These are phyloP conservation scores for Pestalotiopsis sp. DNA, from an alignment of 2,329 filamentous ascomycete genomes.

Conservation along the genomic window DNA sequence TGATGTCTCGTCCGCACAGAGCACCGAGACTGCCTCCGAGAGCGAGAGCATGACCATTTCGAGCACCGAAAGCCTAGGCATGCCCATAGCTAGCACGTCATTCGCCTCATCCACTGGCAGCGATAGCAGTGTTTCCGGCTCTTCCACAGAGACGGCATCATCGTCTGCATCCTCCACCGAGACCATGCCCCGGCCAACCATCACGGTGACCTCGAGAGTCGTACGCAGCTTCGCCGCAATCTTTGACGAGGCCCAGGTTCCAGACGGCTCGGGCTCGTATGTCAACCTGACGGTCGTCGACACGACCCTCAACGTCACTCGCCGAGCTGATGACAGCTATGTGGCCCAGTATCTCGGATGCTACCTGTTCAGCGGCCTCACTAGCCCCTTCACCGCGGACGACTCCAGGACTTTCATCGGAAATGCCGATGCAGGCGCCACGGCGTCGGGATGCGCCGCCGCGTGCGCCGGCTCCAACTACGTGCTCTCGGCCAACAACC, in stretches of 20 bases:
- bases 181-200: neutral
- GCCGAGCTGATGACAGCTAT: neutral
- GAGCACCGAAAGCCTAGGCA: neutral
- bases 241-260: conserved; percentile 7
- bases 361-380: conserved; percentile 7
- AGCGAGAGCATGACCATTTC: neutral
- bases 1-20: too few relatives aligned
- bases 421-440: neutral
- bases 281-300: conserved; percentile 10
- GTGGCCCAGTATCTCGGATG: conserved; percentile 17
- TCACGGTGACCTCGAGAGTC: conserved; percentile 8
- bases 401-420: conserved; percentile 7
- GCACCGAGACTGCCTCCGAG: neutral
- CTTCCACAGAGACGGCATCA: neutral
- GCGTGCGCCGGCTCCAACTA: conserved; percentile 14
- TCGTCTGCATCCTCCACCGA: neutral
- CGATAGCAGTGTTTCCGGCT: neutral
- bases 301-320: neutral
- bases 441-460: conserved; percentile 16
- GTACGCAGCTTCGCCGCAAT: conserved; percentile 11
- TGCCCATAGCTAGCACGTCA: neutral
- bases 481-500: conserved; percentile 16
- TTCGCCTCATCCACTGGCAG: neutral
- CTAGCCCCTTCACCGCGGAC: conserved; percentile 9
- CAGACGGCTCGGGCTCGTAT: neutral